Base-by-base conservation (phyloP, 192 early-diverging fungal species). In the Mycoemilia scoparia region DNA sequence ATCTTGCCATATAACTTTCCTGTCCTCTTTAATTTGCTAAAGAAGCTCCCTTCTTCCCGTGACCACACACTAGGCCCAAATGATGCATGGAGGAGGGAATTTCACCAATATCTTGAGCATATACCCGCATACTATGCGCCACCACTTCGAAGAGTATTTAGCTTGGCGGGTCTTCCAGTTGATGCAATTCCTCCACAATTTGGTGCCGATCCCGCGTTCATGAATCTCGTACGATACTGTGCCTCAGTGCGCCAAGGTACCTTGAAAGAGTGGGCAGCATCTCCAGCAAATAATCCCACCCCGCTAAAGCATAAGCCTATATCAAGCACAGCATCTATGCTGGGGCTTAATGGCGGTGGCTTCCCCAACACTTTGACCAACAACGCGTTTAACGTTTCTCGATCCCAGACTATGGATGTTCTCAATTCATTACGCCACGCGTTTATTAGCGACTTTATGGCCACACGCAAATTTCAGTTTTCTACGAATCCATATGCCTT, bases 1-100 rank as follows among this genome's bases (percentile, higher is more conserved):
- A 52, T 81, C 4, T 48, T 82, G 30, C 76, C 83, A 2, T 87
- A 87, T 50, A 82, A 84, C 43, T 87, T 71, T 41, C 70, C 73
- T 1, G 63, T 57, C 21, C 54, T 84, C n/a, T 87, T 84, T 50
- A 68, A 59, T 19, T 44, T 79, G 13, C 47, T 83, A 18, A 51
- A 57, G 40, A 66, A 54, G 38, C 49, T 66, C 6, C 54, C 69
- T 9, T 43, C 42, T 6, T 25, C 21, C 41, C 38, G 32, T 39
- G 45, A 7, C 53, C 51, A 41, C 25, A 32, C 12, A 13, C 43
- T 31, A 26, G 41, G 3, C 46, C 52, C 28, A 26, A 31, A 2
- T 33, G 35, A 1, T 2, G 51, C 39, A 18, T 74, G 66, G 65
- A 43, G 47, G 1, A 53, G 60, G n/a, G 70, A 74, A 24, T 69